Conservation (phyloP, 208 protist genomes). For the Trypanosoma avium region DNA sequence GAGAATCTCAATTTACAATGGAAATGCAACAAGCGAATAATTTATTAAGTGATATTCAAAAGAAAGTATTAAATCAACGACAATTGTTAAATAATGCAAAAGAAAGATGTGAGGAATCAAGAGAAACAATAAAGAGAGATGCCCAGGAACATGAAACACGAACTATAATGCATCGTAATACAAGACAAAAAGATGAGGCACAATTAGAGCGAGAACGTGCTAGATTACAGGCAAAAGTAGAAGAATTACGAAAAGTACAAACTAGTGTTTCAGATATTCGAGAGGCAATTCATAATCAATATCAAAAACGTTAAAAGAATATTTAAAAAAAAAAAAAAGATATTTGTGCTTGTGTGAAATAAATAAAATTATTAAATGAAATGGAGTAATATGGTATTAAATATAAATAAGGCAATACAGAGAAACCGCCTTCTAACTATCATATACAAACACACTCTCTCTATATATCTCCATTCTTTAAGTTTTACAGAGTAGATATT, state of each 20-base stretch:
- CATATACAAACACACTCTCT: no score
- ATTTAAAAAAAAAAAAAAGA: no score
- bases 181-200: conserved; percentile 43
- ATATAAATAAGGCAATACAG: no score
- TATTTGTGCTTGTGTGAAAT: no score
- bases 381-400: no score
- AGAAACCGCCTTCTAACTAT: no score
- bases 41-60: conserved; percentile 28
- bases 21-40: conserved; percentile 27
- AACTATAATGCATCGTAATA: conserved; percentile 33
- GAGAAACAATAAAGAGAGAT: conserved; percentile 36
- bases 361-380: no score
- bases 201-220: conserved; percentile 49
- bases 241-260: conserved; percentile 40
- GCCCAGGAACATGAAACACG: conserved; percentile 53
- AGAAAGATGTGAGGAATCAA: conserved; percentile 62
- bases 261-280: conserved; percentile 46
- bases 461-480: no score
- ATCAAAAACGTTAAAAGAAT: conserved; percentile 24
- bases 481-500: no score
- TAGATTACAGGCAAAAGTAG: conserved; percentile 41
- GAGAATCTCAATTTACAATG: conserved; percentile 32
- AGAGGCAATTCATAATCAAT: conserved; percentile 63
- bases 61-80: conserved; percentile 32
- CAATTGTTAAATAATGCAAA: conserved; percentile 37